Conservation (phyloP, 352 stramenopile genomes). For the Blastocystis sp. region DNA sequence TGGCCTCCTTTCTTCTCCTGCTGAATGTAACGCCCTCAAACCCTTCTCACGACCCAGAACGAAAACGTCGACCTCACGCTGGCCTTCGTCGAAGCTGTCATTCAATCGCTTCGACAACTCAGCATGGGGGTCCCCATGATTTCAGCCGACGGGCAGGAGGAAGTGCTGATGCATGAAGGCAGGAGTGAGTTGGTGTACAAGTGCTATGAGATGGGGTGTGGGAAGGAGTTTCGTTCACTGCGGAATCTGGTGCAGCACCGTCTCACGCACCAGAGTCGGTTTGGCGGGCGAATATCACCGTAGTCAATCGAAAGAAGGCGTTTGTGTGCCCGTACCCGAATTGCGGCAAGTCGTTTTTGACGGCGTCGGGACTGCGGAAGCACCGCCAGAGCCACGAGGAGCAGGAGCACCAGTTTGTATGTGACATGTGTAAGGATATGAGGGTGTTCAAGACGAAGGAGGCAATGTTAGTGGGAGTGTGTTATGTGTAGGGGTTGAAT, state of each 20-base stretch:
- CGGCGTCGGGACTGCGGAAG: conserved; percentile 24
- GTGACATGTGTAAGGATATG: not conserved
- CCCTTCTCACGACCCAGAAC: not conserved
- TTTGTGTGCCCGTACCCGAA: conserved; percentile 1
- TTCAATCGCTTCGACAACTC: not conserved
- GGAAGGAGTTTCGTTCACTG: conserved; percentile 50
- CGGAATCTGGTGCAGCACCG: conserved; percentile 48
- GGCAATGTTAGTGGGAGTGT: not conserved
- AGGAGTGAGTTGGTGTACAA: conserved; percentile 6
- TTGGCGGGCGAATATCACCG: not conserved
- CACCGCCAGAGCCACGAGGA: conserved; percentile 19
- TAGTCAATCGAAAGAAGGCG: not conserved
- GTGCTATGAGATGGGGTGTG: conserved; percentile 1
- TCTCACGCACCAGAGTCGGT: conserved; percentile 36
- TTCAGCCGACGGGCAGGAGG: not conserved
- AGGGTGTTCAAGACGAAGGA: conserved; percentile 62
- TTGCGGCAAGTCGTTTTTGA: conserved; percentile 43
- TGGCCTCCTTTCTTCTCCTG: conserved; percentile 41
- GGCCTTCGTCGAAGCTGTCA: conserved; percentile 40
- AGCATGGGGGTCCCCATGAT: not conserved
- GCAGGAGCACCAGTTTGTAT: conserved; percentile 20
- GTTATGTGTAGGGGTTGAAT: conserved; percentile 2
- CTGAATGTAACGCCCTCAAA: conserved; percentile 32
- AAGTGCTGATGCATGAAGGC: not conserved
- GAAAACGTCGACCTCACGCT: conserved; percentile 31